Evolutionary conservation across 1,139 yeast species (phyloP).

Genomic region (Groenewaldozyma sp.): DNA sequence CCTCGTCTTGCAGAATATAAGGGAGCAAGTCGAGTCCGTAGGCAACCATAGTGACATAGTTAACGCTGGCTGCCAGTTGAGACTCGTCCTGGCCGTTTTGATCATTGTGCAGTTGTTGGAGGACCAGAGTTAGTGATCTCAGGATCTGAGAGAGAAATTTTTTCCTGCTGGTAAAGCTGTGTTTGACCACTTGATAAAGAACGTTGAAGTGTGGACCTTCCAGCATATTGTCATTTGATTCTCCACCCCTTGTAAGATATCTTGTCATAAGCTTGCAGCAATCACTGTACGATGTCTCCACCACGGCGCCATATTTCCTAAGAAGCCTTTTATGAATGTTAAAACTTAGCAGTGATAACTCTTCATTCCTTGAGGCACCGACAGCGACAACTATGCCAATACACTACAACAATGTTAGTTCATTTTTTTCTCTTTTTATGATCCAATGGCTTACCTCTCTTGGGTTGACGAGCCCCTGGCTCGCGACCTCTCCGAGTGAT

Average conservation of each 20-base stretch:
- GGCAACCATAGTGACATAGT: background rate
- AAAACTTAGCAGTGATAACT: background rate
- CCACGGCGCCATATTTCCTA: background rate
- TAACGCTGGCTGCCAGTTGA: background rate
- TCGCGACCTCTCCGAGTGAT: background rate
- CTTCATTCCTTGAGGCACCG: background rate
- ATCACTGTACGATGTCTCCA: background rate
- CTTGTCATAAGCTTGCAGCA: background rate
- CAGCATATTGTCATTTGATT: too few species aligned
- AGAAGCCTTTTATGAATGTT: background rate
- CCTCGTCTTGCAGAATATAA: background rate
- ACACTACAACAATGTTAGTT: background rate
- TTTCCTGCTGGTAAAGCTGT: background rate
- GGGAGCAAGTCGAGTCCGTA: background rate
- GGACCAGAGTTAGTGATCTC: background rate
- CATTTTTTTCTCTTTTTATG: too few species aligned
- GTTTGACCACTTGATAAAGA: background rate
- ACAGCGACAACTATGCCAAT: background rate
- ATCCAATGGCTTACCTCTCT: background rate
- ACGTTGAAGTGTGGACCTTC: background rate
- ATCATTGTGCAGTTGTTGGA: too few species aligned
- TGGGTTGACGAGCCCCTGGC: conserved; percentile 2
- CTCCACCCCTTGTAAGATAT: background rate
- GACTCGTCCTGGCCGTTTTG: background rate
- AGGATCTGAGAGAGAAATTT: background rate